A percentile compares a stretch with the other conserved stretches of the same genome.
phyloP scores from a whole-genome alignment of 2,329 filamentous ascomycete genomes.

The Calonectria hongkongensis region DNA sequence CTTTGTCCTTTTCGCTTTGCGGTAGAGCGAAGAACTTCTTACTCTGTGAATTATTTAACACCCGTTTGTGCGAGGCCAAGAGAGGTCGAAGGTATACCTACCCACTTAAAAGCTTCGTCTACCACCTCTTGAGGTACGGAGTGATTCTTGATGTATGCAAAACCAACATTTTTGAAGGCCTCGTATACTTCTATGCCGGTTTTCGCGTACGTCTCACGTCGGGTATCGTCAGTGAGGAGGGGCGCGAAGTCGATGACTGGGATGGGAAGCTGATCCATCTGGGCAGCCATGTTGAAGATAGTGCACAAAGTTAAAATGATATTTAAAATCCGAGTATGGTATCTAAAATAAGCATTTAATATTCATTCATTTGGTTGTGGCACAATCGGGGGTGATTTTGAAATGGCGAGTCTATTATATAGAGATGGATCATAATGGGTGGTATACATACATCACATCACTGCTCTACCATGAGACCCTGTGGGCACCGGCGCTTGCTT shows the following conservation, averaged over 20 bases:
- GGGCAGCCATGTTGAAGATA: not conserved
- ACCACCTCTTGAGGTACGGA: constrained; percentile 59
- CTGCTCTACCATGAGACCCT: not conserved
- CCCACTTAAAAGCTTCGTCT: constrained; percentile 62
- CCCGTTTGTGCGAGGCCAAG: not conserved
- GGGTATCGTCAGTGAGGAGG: constrained; percentile 34
- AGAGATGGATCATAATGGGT: not conserved
- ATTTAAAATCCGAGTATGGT: not conserved
- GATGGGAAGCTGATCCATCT: constrained; percentile 37
- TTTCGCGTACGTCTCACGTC: constrained; percentile 32
- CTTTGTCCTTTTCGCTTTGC: constrained; percentile 55
- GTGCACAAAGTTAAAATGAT: not conserved
- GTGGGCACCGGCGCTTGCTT: not conserved
- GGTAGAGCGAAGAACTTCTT: constrained; percentile 56
- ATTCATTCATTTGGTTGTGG: not conserved
- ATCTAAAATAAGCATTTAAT: not conserved
- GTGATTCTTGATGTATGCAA: constrained; percentile 60
- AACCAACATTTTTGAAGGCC: constrained; percentile 58
- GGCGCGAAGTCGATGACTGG: constrained; percentile 50
- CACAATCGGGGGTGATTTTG: not conserved
- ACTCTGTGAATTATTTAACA: constrained; percentile 48
- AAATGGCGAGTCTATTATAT: not conserved
- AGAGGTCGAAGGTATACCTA: constrained; percentile 27
- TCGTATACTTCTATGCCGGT: constrained; percentile 49
- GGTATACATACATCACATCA: constrained; percentile 7